Conservation (phyloP, 352 stramenopile species). For the Globisporangium recalcitrans region DNA sequence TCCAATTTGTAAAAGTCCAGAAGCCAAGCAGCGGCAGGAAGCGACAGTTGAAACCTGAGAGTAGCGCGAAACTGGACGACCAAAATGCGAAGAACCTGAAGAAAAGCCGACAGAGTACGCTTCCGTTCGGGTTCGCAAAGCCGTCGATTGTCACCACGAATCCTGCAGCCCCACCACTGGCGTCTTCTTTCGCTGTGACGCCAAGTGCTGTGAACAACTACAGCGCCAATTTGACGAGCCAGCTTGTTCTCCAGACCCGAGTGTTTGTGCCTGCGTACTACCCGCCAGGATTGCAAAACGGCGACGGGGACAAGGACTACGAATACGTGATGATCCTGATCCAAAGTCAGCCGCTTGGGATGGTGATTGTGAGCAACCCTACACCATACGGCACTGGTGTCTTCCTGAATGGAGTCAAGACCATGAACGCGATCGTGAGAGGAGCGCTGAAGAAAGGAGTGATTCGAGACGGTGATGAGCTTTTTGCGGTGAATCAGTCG, state of each 20-base stretch:
- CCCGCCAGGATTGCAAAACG: conserved; percentile 17
- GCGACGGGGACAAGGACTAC: conserved; percentile 25
- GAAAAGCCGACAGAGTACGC: conserved; percentile 34
- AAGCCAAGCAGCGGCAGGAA: conserved; percentile 5
- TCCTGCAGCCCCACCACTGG: neutral
- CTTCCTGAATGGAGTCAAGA: conserved; percentile 24
- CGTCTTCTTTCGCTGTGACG: neutral
- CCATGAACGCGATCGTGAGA: conserved; percentile 33
- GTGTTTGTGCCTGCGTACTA: conserved; percentile 34
- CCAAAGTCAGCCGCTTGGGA: conserved; percentile 42
- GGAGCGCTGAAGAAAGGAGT: conserved; percentile 45
- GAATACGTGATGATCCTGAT: conserved; percentile 67
- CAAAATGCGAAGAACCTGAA: conserved; percentile 6
- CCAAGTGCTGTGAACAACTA: neutral
- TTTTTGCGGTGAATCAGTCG: conserved; percentile 60
- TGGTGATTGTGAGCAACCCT: conserved; percentile 29
- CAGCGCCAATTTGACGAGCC: conserved; percentile 3
- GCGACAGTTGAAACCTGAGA: conserved; percentile 4
- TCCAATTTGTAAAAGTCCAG: neutral
- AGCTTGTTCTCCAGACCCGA: conserved; percentile 21
- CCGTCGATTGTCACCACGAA: neutral
- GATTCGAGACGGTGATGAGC: conserved; percentile 53
- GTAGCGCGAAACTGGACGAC: neutral
- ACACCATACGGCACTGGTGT: conserved; percentile 16
- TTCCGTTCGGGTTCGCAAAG: conserved; percentile 23